Evolutionary conservation across 331 rosid genomes (phyloP).

Genomic region (Acacia concinna): DNA sequence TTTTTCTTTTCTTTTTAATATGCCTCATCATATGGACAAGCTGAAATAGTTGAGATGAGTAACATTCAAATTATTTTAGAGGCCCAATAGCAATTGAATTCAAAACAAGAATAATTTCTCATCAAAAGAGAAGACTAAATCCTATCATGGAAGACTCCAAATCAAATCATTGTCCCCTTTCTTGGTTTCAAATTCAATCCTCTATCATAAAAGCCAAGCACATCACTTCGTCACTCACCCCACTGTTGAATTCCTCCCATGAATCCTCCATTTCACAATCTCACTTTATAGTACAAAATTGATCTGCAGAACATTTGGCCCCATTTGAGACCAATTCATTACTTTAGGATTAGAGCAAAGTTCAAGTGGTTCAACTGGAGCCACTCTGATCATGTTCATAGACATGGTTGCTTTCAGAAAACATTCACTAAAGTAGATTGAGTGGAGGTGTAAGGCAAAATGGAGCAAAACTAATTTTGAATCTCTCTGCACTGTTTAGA

Average conservation of each 20-base stretch:
- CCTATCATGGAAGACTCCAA: conserved; percentile 61
- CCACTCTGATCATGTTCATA: no score
- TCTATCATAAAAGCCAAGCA: conserved; percentile 64
- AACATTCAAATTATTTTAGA: no score
- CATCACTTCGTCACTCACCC: conserved; percentile 40
- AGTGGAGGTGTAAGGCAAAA: no score
- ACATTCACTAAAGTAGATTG: no score
- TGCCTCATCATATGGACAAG: no score
- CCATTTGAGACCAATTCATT: conserved; percentile 19
- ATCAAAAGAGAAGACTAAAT: conserved; percentile 47
- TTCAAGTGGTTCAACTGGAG: conserved; percentile 47
- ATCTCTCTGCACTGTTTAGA: no score
- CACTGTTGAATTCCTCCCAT: conserved; percentile 61
- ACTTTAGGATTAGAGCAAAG: conserved; percentile 42
- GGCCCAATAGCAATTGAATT: no score
- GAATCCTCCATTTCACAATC: conserved; percentile 57
- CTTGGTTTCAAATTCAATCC: conserved; percentile 35
- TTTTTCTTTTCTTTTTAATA: no score
- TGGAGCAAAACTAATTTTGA: no score
- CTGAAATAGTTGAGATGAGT: no score
- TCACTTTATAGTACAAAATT: conserved; percentile 60
- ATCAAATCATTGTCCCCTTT: conserved; percentile 54
- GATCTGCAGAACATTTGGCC: conserved; percentile 46
- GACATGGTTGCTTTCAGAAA: no score
- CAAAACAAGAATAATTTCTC: conserved; percentile 37